Conservation (phyloP, 768 basidiomycete genomes). For the Pleurotus sapidus region DNA sequence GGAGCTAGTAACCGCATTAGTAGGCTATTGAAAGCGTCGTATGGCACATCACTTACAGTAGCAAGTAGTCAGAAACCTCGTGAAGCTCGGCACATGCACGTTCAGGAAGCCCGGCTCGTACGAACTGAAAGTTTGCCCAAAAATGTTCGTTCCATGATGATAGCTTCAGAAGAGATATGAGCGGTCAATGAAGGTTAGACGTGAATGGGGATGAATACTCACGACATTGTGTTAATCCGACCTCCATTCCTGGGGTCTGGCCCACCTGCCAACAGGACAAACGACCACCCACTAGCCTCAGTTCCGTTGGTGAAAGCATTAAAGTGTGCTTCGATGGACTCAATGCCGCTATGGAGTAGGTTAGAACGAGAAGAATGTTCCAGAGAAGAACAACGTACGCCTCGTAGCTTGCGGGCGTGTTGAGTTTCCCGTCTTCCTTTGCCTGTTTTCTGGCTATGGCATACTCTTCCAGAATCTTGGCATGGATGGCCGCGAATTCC, state of each 20-base stretch:
- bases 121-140: not conserved
- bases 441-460: not conserved
- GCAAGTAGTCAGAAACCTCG: not conserved
- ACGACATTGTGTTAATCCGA: slow-evolving; percentile 52
- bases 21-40: not conserved
- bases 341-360: not conserved
- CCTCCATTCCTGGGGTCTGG: slow-evolving; percentile 48
- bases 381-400: not conserved
- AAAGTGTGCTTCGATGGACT: not conserved
- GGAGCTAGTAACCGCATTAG: not conserved
- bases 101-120: not conserved
- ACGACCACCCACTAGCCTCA: not conserved
- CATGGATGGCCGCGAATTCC: not conserved
- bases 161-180: not conserved
- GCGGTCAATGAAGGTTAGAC: not conserved
- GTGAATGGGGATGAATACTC: not conserved
- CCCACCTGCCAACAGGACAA: not conserved
- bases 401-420: not conserved
- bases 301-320: not conserved
- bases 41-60: not conserved
- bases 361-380: not conserved
- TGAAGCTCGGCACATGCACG: not conserved
- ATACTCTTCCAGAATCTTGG: not conserved
- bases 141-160: not conserved
- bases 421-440: not conserved